Conservation (phyloP, 2,329 filamentous ascomycete genomes). For the Colletotrichum costaricense region DNA sequence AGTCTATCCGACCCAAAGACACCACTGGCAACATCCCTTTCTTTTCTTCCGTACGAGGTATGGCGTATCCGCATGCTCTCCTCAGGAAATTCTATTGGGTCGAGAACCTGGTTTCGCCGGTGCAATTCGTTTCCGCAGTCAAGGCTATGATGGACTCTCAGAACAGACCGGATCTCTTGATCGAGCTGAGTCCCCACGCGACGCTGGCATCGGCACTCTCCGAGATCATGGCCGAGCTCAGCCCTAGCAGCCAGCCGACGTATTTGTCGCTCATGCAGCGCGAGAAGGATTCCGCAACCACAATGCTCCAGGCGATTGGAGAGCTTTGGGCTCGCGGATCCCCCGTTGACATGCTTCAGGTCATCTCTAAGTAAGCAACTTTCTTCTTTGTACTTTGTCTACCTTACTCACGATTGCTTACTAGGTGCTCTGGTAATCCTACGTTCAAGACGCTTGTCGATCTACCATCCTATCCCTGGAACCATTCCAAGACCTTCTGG, state of each 20-base stretch:
- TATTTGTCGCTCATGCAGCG: constrained; percentile 46
- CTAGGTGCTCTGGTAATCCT: constrained; percentile 14
- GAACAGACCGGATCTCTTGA: constrained; percentile 47
- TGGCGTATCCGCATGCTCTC: neutral
- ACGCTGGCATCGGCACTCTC: constrained; percentile 49
- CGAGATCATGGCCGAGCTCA: constrained; percentile 46
- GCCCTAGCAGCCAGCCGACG: neutral
- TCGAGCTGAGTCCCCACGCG: constrained; percentile 55
- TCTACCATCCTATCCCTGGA: constrained; percentile 66
- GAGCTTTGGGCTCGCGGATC: constrained; percentile 51
- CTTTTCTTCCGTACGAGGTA: constrained; percentile 55
- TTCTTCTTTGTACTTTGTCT: neutral
- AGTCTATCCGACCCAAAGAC: constrained; percentile 35
- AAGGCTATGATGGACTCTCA: constrained; percentile 45
- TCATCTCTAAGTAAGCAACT: constrained; percentile 39
- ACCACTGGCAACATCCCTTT: constrained; percentile 41
- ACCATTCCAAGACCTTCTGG: constrained; percentile 64
- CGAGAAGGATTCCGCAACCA: constrained; percentile 37
- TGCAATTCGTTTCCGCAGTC: constrained; percentile 56
- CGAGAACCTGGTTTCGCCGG: constrained; percentile 56
- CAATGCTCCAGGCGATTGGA: constrained; percentile 47
- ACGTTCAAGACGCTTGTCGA: constrained; percentile 48
- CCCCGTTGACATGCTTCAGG: constrained; percentile 44
- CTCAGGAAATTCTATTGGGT: constrained; percentile 54
- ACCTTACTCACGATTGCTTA: constrained; percentile 2